Conservation (phyloP, 352 stramenopile species). For the Phytophthora fragariae region DNA sequence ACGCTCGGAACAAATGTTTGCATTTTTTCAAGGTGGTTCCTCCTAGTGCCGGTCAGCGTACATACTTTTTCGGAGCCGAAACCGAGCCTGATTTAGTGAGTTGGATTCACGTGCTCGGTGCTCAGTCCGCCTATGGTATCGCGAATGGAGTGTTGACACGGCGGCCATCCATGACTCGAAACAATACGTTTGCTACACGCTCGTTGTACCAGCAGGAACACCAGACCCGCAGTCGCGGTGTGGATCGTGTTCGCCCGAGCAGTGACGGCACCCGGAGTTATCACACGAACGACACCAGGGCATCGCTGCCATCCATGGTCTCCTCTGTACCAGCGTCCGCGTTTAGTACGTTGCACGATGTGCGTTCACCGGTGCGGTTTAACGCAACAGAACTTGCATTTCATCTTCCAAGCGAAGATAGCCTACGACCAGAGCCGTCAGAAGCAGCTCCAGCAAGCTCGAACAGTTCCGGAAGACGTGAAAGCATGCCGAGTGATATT, state of each 20-base stretch:
- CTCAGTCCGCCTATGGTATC: constrained; percentile 60
- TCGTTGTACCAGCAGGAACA: constrained; percentile 38
- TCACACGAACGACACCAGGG: constrained; percentile 27
- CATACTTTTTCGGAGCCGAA: constrained; percentile 80
- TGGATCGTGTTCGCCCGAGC: constrained; percentile 25
- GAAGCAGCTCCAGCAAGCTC: constrained; percentile 9
- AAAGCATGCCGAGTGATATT: constrained; percentile 34
- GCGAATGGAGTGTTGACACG: constrained; percentile 7
- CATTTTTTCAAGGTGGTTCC: constrained; percentile 82
- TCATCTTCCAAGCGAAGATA: constrained; percentile 31
- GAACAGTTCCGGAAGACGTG: constrained; percentile 18
- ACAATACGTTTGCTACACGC: constrained; percentile 25
- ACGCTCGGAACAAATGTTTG: constrained; percentile 68
- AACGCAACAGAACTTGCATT: constrained; percentile 41
- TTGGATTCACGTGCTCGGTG: constrained; percentile 71
- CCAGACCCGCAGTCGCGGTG: constrained; percentile 8
- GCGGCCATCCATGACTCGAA: constrained; percentile 23
- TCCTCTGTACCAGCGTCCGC: constrained; percentile 23
- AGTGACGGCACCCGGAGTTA: constrained; percentile 22
- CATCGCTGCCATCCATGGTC: constrained; percentile 30
- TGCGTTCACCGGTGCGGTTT: constrained; percentile 23
- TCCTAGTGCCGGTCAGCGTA: constrained; percentile 59
- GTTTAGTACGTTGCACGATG: constrained; percentile 29
- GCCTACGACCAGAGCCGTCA: constrained; percentile 8
- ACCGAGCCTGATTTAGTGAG: constrained; percentile 69